phyloP scores from a whole-genome alignment of 352 stramenopile species.

The Phytophthora pini region DNA sequence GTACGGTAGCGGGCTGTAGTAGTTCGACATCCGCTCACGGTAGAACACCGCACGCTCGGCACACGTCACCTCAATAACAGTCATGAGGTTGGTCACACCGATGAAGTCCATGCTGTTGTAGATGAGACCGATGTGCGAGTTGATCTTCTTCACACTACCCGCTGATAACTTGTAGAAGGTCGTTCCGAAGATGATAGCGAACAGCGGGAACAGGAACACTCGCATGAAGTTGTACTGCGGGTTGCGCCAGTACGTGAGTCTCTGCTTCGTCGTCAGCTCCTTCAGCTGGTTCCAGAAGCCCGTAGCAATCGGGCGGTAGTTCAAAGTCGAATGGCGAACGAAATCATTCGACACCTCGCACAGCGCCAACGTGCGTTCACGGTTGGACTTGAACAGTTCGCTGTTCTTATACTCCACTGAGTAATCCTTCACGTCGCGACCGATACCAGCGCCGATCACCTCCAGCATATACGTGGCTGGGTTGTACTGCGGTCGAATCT shows the following conservation, averaged over 20 bases:
- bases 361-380: conserved; percentile 24
- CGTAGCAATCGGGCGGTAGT: conserved; percentile 51
- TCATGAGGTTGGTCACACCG: conserved; percentile 67
- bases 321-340: conserved; percentile 51
- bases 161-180: too few relatives aligned
- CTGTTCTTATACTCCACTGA: conserved; percentile 60
- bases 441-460: conserved; percentile 75
- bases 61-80: conserved; percentile 67
- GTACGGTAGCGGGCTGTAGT: conserved; percentile 70
- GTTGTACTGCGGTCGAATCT: conserved; percentile 85
- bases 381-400: conserved; percentile 32
- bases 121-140: conserved; percentile 67
- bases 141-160: conserved; percentile 47
- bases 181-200: not conserved
- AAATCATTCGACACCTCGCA: conserved; percentile 29
- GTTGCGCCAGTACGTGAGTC: conserved; percentile 56
- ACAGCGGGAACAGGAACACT: not conserved
- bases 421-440: conserved; percentile 59
- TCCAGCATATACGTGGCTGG: conserved; percentile 92
- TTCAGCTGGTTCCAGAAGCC: conserved; percentile 48
- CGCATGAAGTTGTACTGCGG: not conserved
- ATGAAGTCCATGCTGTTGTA: conserved; percentile 81
- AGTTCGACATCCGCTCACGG: conserved; percentile 73
- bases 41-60: conserved; percentile 68
- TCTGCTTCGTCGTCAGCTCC: conserved; percentile 45